Evolutionary conservation across 495 filamentous ascomycete species (phyloP), one percentile per base, ranked within the genome.

Genomic region (Podospora pseudocomata): DNA sequence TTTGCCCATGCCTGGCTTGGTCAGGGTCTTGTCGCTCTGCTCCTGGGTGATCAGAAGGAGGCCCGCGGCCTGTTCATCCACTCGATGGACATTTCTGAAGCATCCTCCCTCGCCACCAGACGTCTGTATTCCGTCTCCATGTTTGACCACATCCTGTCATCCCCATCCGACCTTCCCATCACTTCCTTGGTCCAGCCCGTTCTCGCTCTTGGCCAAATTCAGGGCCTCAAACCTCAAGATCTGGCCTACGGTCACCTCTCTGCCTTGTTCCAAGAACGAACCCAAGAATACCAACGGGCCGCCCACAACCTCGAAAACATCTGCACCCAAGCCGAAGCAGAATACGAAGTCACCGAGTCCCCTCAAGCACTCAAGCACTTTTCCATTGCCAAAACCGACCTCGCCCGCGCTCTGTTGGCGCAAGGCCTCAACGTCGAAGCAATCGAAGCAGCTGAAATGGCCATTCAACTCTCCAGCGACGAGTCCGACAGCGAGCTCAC

Each of bases 1-100:
- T 96, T 94, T 72, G 87, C 92, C 0, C 88, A 91, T 69, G 94
- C 93, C 15, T 99, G 95, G 96, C 80, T 97, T 30, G 96, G 95
- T 3, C 95, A 98, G 78, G 95, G 93, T 13, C 78, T 97, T 7
- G 82, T 97, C 15, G 93, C 94, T 15, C 82, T 91, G 57, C 81
- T 91, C 23, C 82, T 86, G n/a, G 91, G 90, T 1, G 88, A 96
- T 65, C 28, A 75, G 0, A 85, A 85, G 68, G 92, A 98, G 76
- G 93, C 95, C 2, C 84, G 90, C 16, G 86, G 87, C 34, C 84
- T 97, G 13, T 97, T 97, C 74, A 92, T 91, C n/a, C 95, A 99
- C 79, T 93, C 94, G 4, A 94, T 96, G 80, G 95, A 96, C 69
- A 96, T 99, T 64, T 86, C 92, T 0, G 89, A 90, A 59, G 89